These are phyloP conservation scores for Botrytis squamosa DNA, from an alignment of 2,329 filamentous ascomycete genomes.

Conservation along the genomic window DNA sequence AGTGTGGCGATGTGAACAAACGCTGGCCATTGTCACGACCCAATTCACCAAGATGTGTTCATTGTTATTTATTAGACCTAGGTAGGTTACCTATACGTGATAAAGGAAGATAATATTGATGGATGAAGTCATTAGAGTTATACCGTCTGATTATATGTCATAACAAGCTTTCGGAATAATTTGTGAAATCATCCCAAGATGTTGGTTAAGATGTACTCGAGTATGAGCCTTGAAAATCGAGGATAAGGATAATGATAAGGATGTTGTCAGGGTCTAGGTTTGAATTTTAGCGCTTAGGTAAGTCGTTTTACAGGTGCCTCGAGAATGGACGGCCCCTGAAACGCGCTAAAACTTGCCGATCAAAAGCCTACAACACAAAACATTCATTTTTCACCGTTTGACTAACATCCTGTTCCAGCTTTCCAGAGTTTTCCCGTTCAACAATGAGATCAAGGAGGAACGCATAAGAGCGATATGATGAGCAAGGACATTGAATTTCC, in stretches of 20 bases:
- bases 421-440: not conserved
- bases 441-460: not conserved
- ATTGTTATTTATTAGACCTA: no score
- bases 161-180: not conserved
- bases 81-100: no score
- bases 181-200: not conserved
- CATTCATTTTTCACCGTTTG: not conserved
- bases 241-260: not conserved
- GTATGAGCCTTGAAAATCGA: not conserved
- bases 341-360: conserved; percentile 1
- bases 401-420: not conserved
- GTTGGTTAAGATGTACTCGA: not conserved
- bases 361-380: not conserved
- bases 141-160: not conserved
- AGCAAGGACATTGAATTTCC: not conserved
- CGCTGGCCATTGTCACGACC: not conserved
- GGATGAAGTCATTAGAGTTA: not conserved
- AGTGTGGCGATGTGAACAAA: not conserved
- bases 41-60: not conserved
- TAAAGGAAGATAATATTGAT: not conserved
- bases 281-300: not conserved
- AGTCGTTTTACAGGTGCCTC: not conserved
- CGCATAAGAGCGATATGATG: not conserved
- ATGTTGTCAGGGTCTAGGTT: not conserved
- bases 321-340: not conserved